phyloP scores from a whole-genome alignment of 2,329 filamentous ascomycete genomes.

The Ascochyta clinopodiicola region DNA sequence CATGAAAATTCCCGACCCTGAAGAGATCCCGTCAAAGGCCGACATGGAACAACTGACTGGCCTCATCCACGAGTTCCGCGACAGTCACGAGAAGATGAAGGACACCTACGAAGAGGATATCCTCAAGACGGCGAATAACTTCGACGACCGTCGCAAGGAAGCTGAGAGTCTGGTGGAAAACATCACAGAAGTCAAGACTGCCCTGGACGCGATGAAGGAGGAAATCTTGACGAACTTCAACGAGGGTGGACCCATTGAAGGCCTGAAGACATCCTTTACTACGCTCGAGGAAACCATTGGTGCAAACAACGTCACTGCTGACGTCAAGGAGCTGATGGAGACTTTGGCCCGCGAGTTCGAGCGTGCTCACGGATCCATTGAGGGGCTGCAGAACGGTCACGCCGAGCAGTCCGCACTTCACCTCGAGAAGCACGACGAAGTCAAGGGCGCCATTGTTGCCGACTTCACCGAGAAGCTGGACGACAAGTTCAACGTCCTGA shows the following conservation, averaged over 20 bases:
- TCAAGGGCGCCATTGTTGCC: constrained; percentile 60
- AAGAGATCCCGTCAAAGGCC: constrained; percentile 74
- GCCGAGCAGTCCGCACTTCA: constrained; percentile 64
- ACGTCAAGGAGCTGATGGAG: constrained; percentile 68
- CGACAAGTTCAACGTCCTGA: constrained; percentile 80
- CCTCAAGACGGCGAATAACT: constrained; percentile 76
- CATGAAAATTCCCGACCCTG: constrained; percentile 73
- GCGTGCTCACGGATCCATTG: constrained; percentile 79
- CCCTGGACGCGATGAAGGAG: constrained; percentile 79
- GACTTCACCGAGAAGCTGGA: constrained; percentile 67
- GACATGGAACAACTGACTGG: constrained; percentile 71
- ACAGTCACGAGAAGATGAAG: constrained; percentile 70
- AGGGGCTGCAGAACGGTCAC: constrained; percentile 79
- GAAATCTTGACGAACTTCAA: constrained; percentile 78
- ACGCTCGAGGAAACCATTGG: constrained; percentile 72
- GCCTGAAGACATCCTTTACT: constrained; percentile 67
- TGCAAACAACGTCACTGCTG: constrained; percentile 52
- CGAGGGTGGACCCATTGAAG: constrained; percentile 70
- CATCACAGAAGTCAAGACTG: constrained; percentile 77
- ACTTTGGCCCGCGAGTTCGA: constrained; percentile 87
- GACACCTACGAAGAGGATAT: constrained; percentile 77
- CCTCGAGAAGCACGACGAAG: constrained; percentile 66
- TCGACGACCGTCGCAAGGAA: constrained; percentile 84
- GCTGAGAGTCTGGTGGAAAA: constrained; percentile 78
- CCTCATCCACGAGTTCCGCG: constrained; percentile 59